Conservation (phyloP, 306 rosid species). For the Inga laurina region DNA sequence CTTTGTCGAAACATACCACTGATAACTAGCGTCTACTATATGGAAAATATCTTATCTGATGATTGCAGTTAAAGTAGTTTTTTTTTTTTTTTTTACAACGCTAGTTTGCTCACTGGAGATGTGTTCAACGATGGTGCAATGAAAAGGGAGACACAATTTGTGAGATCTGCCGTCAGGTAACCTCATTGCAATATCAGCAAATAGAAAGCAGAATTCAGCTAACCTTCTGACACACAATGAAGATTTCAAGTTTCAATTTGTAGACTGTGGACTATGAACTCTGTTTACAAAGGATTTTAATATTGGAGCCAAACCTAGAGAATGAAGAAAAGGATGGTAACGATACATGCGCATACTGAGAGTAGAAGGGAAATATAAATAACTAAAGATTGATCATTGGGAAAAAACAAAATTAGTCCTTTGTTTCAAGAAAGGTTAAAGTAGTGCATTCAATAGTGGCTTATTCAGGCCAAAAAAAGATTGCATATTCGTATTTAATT, state of each 20-base stretch:
- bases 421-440: background rate
- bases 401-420: background rate
- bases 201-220: background rate
- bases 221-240: background rate
- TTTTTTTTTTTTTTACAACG: background rate
- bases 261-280: background rate
- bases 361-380: background rate
- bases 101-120: constrained; percentile 70
- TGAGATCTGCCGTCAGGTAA: constrained; percentile 73
- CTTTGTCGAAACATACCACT: background rate
- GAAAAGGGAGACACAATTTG: constrained; percentile 69
- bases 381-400: background rate
- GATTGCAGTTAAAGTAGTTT: constrained; percentile 8
- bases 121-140: constrained; percentile 73
- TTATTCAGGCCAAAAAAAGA: background rate
- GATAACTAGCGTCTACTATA: background rate
- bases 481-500: constrained; percentile 8
- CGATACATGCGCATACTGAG: background rate
- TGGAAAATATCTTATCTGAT: background rate
- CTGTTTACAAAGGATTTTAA: background rate
- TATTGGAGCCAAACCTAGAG: background rate
- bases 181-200: background rate
- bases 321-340: background rate
- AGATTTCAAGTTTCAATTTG: background rate
- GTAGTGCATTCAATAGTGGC: background rate